These are phyloP conservation scores for Coemansia sp. DNA, from an alignment of 192 early-diverging fungal species.

Conservation along the genomic window DNA sequence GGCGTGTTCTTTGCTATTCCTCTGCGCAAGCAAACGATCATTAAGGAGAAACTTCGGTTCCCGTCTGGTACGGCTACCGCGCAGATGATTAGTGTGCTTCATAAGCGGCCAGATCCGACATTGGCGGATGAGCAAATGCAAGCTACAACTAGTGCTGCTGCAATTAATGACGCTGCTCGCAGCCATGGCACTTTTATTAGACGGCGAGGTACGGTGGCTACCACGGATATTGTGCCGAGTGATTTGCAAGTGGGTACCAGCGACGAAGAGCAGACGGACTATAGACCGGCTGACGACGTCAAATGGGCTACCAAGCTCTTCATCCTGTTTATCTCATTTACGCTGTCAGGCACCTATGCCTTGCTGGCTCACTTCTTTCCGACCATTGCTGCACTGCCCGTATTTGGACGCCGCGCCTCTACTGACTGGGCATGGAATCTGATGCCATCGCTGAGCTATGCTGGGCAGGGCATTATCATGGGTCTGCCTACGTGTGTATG, in stretches of 20 bases:
- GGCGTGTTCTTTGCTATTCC: slow-evolving; percentile 90
- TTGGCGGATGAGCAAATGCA: slow-evolving; percentile 19
- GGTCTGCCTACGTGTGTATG: slow-evolving; percentile 70
- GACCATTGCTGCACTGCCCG: slow-evolving; percentile 54
- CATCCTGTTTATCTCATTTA: slow-evolving; percentile 57
- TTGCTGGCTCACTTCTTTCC: slow-evolving; percentile 64
- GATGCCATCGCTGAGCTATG: slow-evolving; percentile 70
- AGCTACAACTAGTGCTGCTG: not conserved
- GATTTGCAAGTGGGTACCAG: not conserved
- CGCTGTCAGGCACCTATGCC: slow-evolving; percentile 63
- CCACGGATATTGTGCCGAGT: not conserved
- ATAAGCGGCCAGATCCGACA: slow-evolving; percentile 59
- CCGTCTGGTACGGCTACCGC: slow-evolving; percentile 87
- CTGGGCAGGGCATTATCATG: slow-evolving; percentile 81
- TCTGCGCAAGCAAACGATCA: slow-evolving; percentile 72
- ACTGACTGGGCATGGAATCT: slow-evolving; percentile 68
- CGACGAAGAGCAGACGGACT: not conserved
- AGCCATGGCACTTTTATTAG: not conserved
- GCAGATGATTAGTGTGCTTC: slow-evolving; percentile 75
- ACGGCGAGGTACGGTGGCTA: not conserved
- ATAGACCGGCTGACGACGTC: slow-evolving; percentile 43
- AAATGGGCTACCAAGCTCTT: slow-evolving; percentile 63
- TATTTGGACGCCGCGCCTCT: slow-evolving; percentile 57
- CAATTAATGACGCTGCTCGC: not conserved
- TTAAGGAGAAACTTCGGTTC: slow-evolving; percentile 78